Base-by-base conservation (phyloP, 257 asterid genomes). In the Solanum peruvianum region DNA sequence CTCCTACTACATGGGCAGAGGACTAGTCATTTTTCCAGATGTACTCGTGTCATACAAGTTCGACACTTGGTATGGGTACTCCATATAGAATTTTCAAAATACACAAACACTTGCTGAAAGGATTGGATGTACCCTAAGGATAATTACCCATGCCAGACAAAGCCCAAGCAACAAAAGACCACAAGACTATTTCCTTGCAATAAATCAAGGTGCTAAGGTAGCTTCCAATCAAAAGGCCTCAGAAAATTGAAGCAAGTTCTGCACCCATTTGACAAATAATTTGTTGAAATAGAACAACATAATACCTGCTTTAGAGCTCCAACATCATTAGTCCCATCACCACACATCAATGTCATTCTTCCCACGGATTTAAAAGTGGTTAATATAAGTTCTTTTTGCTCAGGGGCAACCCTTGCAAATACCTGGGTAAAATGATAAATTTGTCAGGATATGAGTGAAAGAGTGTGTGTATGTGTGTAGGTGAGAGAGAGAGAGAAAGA, bases 281-380 rank as follows among this genome's bases (percentile, higher is more conserved):
- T 66, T 72, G 49, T 31, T 67, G 42, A 70, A 70, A 69, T 25
- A 27, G 11, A 58, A 41, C 44, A 13, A 73, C 45, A 9, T 29
- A 72, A 84, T 92, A 97, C 99, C 99, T 97, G 99, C 91, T 97
- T 97, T 91, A 97, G 91, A 52, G 99, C 99, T 84, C 99, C 99
- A 87, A 96, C 99, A 89, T 97, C 99, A 86, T 97, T 97, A 75
- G 99, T 97, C 82, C 99, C 99, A 92, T 97, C 99, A 86, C 99
- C 99, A 76, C 99, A 97, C 99, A 95, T 97, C 88, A 97, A 90
- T 44, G 99, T 90, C 84, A 95, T 93, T 91, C 99, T 96, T 88
- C 99, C 99, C 90, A 97, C 99, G 4, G 98, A 93, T 82, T 92
- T 96, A 90, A 96, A 97, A 80, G 99, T 94, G 87, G 99, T 97